These are phyloP conservation scores for Candida succiphila DNA, from an alignment of 805 yeast genomes.

Conservation along the genomic window DNA sequence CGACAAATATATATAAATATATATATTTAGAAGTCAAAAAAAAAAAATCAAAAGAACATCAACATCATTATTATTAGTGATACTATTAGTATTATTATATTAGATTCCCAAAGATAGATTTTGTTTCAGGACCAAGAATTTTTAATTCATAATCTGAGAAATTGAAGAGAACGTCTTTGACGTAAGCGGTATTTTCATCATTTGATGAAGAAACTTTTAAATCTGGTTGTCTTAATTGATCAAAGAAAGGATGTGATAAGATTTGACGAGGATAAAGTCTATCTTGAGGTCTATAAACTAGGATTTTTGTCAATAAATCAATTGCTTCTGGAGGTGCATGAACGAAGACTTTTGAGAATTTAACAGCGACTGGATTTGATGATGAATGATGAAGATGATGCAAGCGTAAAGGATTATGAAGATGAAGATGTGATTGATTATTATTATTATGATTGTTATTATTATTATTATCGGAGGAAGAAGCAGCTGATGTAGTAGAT, in stretches of 20 bases:
- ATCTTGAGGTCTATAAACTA: slow-evolving; percentile 83
- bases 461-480: slow-evolving; percentile 37
- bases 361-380: neutral
- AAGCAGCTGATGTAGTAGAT: slow-evolving; percentile 13
- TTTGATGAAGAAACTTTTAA: slow-evolving; percentile 19
- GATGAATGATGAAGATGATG: slow-evolving; percentile 1
- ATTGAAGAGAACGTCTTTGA: slow-evolving; percentile 43
- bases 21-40: neutral
- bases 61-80: neutral
- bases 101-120: neutral
- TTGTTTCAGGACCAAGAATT: slow-evolving; percentile 16
- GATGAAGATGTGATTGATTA: neutral
- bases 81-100: neutral
- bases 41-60: neutral
- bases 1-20: neutral
- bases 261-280: slow-evolving; percentile 77
- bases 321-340: slow-evolving; percentile 80
- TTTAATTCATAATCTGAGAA: slow-evolving; percentile 56
- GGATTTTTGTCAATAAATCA: slow-evolving; percentile 68
- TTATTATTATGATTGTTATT: slow-evolving; percentile 13
- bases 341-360: slow-evolving; percentile 56
- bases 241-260: slow-evolving; percentile 81
- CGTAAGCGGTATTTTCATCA: slow-evolving; percentile 2
- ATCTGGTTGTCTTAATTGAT: slow-evolving; percentile 59
- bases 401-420: no score